Base-by-base conservation (phyloP, 768 basidiomycete genomes). In the Termitomyces sp. region DNA sequence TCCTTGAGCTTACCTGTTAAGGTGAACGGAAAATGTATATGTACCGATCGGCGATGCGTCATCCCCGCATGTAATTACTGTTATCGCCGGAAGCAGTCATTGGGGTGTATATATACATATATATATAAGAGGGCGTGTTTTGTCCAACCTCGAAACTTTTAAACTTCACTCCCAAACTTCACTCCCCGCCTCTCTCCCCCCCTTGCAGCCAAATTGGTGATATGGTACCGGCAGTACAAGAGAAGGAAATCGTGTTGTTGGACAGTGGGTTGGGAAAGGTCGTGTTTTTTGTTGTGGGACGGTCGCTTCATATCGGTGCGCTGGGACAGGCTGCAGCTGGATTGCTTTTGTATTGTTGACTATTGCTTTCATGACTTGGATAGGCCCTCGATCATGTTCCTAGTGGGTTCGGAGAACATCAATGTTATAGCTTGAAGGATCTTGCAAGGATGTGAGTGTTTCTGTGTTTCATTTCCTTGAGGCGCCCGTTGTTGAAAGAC, bases 221-320 rank as follows among this genome's bases (percentile, higher is more conserved):
- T 32, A 43, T 55, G 38, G n/a, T n/a, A 25, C 7, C 34, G 29
- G 29, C 9, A 9, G 38, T 20, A 32, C 31, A 56, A 29, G 48
- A 54, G 25, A 59, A 59, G 52, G 54, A 62, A 3, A 11, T 2
- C 12, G 2, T 20, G 0, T 5, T 59, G n/a, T 42, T 59, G 20
- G 43, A 31, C 38, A 20, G n/a, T 12, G 62, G 62, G 20, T n/a
- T 63, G 34, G 62, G 62, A 31, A 47, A 59, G 31, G 57, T 63
- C 2, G 62, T 63, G 25, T 63, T 63, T 32, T 63, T 63, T 52
- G 57, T 53, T 46, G 32, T 57, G 9, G 50, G 49, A 17, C 15
- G 49, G 10, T 50, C 31, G 20, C 9, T 46, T 43, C 32, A 34
- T 8, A 48, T 29, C 2, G 47, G 47, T 48, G 47, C 47, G 47